Conservation (phyloP, 1,284 basidiomycete species). For the Apiotrichum montevideense region DNA sequence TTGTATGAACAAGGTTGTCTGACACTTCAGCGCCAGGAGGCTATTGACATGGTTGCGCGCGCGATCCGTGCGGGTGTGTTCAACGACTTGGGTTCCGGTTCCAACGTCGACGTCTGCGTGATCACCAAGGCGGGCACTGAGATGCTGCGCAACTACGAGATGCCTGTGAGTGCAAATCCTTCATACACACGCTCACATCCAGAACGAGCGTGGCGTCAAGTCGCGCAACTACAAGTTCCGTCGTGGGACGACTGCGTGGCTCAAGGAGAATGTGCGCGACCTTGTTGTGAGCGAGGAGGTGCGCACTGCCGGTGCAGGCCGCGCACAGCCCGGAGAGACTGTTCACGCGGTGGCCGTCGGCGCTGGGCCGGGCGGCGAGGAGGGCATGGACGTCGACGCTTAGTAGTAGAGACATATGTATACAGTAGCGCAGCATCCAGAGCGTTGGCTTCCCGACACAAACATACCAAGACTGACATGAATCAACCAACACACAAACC, state of each 20-base stretch:
- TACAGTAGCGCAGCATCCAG: neutral
- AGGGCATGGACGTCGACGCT: conserved; percentile 18
- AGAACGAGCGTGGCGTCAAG: conserved; percentile 69
- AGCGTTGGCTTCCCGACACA: too few species aligned
- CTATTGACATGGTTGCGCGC: conserved; percentile 73
- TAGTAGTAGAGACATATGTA: conserved; percentile 12
- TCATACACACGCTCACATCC: neutral
- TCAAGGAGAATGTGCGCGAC: conserved; percentile 66
- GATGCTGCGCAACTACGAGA: conserved; percentile 84
- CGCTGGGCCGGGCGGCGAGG: conserved; percentile 21
- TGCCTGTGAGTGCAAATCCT: conserved; percentile 52
- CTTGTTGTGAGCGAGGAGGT: conserved; percentile 68
- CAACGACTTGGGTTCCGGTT: conserved; percentile 97
- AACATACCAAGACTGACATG: too few species aligned
- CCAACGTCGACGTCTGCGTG: conserved; percentile 94
- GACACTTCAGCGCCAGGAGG: conserved; percentile 62
- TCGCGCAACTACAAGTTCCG: conserved; percentile 79
- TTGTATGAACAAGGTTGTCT: neutral
- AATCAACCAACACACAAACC: too few species aligned
- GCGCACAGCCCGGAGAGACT: conserved; percentile 29
- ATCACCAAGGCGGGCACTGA: conserved; percentile 78
- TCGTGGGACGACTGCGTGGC: conserved; percentile 80
- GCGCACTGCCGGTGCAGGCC: conserved; percentile 31
- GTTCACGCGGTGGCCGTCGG: conserved; percentile 23
- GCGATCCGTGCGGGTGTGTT: conserved; percentile 96